A percentile compares a stretch with the other conserved stretches of the same genome.
phyloP scores from a whole-genome alignment of 805 yeast species.

The Hanseniaspora occidentalis region DNA sequence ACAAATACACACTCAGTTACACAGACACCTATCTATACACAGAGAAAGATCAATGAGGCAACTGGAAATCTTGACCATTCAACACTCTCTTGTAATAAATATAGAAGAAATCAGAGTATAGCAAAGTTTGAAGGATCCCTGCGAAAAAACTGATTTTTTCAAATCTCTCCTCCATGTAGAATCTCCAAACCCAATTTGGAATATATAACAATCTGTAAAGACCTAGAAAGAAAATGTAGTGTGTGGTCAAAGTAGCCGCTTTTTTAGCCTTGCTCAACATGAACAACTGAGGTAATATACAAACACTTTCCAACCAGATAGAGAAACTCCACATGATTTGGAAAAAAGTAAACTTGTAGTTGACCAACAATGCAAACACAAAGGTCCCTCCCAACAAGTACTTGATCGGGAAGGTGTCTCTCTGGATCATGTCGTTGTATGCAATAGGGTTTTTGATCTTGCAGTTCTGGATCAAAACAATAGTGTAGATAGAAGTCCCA shows the following conservation, averaged over 20 bases:
- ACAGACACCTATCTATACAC: not conserved
- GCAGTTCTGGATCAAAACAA: slow-evolving; percentile 47
- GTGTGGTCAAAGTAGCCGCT: slow-evolving; percentile 77
- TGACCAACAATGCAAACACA: slow-evolving; percentile 48
- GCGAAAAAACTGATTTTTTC: slow-evolving; percentile 65
- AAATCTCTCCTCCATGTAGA: slow-evolving; percentile 40
- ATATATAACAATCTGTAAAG: slow-evolving; percentile 79
- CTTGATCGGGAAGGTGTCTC: slow-evolving; percentile 63
- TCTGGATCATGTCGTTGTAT: slow-evolving; percentile 40
- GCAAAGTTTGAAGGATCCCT: slow-evolving; percentile 72
- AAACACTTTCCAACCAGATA: slow-evolving; percentile 85
- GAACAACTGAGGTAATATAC: slow-evolving; percentile 86
- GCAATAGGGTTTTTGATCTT: slow-evolving; percentile 37
- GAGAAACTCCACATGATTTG: slow-evolving; percentile 82
- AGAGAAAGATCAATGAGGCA: slow-evolving; percentile 34
- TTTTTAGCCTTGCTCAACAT: slow-evolving; percentile 83
- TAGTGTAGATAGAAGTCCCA: slow-evolving; percentile 59
- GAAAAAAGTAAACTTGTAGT: slow-evolving; percentile 44
- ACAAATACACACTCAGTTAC: not conserved
- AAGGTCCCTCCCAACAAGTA: slow-evolving; percentile 57
- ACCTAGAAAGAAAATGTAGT: slow-evolving; percentile 90
- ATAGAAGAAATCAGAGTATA: slow-evolving; percentile 93
- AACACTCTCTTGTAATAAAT: slow-evolving; percentile 74
- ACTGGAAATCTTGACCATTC: slow-evolving; percentile 62
- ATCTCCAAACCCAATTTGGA: slow-evolving; percentile 92